Percentiles rank a stretch among this genome's conserved stretches.
phyloP scores from a whole-genome alignment of 1,284 basidiomycete genomes.

The Ceratobasidium sp. region DNA sequence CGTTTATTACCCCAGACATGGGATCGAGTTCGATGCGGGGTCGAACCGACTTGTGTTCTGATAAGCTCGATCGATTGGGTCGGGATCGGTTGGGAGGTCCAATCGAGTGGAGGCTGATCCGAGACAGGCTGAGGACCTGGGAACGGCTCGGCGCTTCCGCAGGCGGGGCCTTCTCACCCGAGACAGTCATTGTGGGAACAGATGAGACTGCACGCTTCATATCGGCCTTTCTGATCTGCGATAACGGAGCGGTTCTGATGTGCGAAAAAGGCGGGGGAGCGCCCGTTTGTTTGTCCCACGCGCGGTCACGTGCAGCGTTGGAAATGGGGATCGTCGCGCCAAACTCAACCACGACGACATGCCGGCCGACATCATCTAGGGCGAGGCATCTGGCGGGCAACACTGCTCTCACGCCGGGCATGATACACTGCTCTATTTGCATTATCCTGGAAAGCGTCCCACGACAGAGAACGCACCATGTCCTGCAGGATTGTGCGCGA shows the following conservation, averaged over 20 bases:
- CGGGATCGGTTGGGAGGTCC: background rate
- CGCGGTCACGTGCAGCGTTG: conserved; percentile 1
- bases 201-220: background rate
- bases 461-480: background rate
- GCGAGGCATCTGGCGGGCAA: background rate
- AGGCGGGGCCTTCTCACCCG: background rate
- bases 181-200: background rate
- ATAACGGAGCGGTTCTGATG: background rate
- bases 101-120: background rate
- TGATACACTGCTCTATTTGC: background rate
- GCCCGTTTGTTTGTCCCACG: background rate
- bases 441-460: background rate
- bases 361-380: background rate
- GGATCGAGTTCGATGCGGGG: conserved; percentile 1
- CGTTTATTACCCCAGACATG: background rate
- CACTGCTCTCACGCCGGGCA: background rate
- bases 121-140: background rate
- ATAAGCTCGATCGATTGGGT: background rate
- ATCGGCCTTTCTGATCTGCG: background rate
- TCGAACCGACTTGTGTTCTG: background rate
- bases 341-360: background rate
- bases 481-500: background rate
- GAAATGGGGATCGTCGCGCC: background rate
- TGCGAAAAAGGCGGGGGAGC: background rate
- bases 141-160: background rate